These are phyloP conservation scores for Tephrocybe rancida DNA, from an alignment of 768 basidiomycete species.

Conservation along the genomic window DNA sequence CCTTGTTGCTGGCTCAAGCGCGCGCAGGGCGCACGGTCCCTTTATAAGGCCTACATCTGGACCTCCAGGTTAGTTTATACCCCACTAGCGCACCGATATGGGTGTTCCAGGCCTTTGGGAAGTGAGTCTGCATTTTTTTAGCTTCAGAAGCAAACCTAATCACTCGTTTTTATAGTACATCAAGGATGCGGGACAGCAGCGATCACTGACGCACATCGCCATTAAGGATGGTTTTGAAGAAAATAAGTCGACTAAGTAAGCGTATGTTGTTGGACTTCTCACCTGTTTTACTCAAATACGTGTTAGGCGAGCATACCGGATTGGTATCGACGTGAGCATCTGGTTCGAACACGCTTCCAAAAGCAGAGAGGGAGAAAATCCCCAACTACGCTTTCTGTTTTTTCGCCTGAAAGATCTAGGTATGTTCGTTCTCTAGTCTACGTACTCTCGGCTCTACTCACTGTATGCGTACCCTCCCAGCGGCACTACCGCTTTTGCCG, in stretches of 20 bases:
- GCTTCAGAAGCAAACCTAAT: background rate
- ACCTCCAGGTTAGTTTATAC: background rate
- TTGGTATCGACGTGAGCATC: slow-evolving; percentile 73
- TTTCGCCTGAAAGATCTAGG: slow-evolving; percentile 59
- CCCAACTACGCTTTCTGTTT: slow-evolving; percentile 69
- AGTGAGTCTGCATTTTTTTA: slow-evolving; percentile 12
- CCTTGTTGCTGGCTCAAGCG: background rate
- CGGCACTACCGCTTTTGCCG: slow-evolving; percentile 54
- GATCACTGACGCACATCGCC: slow-evolving; percentile 25
- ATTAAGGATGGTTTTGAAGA: slow-evolving; percentile 32
- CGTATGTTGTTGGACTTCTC: slow-evolving; percentile 37
- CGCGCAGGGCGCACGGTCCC: background rate
- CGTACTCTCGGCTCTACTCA: background rate
- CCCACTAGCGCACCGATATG: slow-evolving; percentile 13
- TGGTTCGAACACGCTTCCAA: slow-evolving; percentile 66
- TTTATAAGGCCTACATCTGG: background rate
- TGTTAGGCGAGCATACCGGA: slow-evolving; percentile 50
- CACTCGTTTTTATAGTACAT: background rate
- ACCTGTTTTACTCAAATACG: background rate
- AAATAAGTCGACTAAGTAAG: slow-evolving; percentile 51
- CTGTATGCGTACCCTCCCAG: too few relatives aligned
- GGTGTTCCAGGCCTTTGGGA: slow-evolving; percentile 33
- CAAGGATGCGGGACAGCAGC: slow-evolving; percentile 22
- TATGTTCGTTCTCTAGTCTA: slow-evolving; percentile 33
- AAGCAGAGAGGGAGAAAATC: slow-evolving; percentile 70